Conservation (phyloP, 768 basidiomycete species). For the Fibroporia radiculosa region DNA sequence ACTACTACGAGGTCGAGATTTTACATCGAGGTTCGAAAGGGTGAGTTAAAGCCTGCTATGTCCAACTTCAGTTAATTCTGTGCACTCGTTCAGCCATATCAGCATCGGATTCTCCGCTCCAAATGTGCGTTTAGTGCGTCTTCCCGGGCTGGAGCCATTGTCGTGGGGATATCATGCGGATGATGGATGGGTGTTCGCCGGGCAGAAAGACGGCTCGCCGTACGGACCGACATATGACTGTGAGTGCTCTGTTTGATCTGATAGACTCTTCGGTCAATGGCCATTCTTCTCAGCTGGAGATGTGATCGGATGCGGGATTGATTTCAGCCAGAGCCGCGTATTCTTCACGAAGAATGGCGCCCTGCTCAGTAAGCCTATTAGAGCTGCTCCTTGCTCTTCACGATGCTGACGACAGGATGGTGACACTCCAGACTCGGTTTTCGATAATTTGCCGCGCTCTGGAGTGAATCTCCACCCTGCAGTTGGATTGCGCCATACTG, state of each 20-base stretch:
- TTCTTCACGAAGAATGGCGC: constrained; percentile 90
- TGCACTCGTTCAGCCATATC: constrained; percentile 47
- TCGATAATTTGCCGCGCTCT: constrained; percentile 39
- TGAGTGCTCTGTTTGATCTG: constrained; percentile 28
- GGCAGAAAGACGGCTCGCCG: constrained; percentile 59
- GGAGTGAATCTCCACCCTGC: constrained; percentile 69
- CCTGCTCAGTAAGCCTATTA: constrained; percentile 50
- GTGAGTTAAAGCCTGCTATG: constrained; percentile 32
- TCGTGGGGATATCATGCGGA: constrained; percentile 96
- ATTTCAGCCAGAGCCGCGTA: constrained; percentile 70
- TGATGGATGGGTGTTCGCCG: constrained; percentile 72
- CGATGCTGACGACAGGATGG: constrained; percentile 3
- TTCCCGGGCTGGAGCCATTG: constrained; percentile 80
- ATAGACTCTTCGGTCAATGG: not conserved
- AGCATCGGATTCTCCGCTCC: constrained; percentile 76
- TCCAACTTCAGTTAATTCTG: not conserved
- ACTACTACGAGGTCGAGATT: constrained; percentile 90
- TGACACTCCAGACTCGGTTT: constrained; percentile 58
- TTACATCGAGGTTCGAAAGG: constrained; percentile 75
- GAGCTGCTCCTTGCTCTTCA: too few relatives aligned
- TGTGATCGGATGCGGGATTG: constrained; percentile 85
- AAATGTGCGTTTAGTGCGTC: constrained; percentile 58
- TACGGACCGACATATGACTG: constrained; percentile 81
- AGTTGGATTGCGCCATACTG: constrained; percentile 77
- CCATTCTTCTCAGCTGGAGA: constrained; percentile 57